A percentile compares a stretch with the other conserved stretches of the same genome.
These are phyloP conservation scores for Clitoria ternatea DNA, from an alignment of 306 rosid species.

Conservation along the genomic window DNA sequence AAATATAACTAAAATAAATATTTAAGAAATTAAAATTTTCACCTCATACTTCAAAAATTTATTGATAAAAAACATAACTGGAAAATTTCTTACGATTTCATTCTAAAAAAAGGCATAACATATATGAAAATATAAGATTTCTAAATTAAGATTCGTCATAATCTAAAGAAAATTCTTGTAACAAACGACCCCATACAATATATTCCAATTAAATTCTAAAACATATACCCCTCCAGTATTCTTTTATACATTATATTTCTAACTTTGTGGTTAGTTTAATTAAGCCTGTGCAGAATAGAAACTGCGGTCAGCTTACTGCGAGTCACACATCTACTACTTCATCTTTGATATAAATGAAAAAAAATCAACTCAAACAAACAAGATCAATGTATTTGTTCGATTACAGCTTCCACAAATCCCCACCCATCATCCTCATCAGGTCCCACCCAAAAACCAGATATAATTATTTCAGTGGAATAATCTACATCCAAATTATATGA, in stretches of 20 bases:
- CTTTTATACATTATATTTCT: not conserved
- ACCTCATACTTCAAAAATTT: no score
- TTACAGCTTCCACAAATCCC: conserved; percentile 79
- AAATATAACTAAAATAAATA: no score
- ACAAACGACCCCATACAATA: no score
- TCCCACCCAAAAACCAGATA: conserved; percentile 90
- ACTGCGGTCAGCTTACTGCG: not conserved
- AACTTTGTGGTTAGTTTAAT: not conserved
- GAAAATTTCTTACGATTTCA: no score
- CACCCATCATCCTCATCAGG: conserved; percentile 93
- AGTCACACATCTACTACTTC: not conserved
- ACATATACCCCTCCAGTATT: not conserved
- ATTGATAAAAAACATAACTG: no score
- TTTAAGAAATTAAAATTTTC: no score
- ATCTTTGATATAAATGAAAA: not conserved
- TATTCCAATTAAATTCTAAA: no score
- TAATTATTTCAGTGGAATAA: conserved; percentile 38
- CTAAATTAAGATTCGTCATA: no score
- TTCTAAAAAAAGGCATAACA: no score
- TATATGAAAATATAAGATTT: no score
- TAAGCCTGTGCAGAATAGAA: not conserved
- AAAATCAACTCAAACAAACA: conserved; percentile 23
- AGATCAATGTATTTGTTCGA: conserved; percentile 46
- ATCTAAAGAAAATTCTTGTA: no score
- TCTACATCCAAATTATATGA: conserved; percentile 34